These are phyloP conservation scores for Begonia loranthoides DNA, from an alignment of 306 rosid genomes.

Conservation along the genomic window DNA sequence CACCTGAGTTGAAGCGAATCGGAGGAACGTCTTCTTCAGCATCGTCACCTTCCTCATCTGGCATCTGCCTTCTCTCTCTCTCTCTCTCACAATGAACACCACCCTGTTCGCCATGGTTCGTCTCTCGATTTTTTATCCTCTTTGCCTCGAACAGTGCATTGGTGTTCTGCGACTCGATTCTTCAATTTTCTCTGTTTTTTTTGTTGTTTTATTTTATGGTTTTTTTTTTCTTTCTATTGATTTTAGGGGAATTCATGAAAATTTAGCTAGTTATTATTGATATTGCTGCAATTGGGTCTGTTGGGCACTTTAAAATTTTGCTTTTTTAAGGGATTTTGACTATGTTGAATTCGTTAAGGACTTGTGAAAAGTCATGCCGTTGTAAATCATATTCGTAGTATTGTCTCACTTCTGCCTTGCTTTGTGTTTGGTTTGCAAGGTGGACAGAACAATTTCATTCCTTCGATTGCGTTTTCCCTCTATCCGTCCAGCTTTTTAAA, in stretches of 20 bases:
- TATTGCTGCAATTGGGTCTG: neutral
- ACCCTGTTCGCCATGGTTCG: conserved; percentile 2
- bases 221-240: neutral
- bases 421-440: too few species aligned
- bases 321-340: too few species aligned
- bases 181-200: neutral
- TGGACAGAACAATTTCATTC: too few species aligned
- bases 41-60: neutral
- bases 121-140: neutral
- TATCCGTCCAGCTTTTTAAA: too few species aligned
- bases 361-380: too few species aligned
- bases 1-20: neutral
- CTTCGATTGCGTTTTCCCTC: too few species aligned
- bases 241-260: neutral
- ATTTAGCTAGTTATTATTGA: neutral
- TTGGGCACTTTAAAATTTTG: neutral
- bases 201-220: neutral
- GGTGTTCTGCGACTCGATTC: neutral
- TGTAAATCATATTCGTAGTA: too few species aligned
- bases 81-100: neutral
- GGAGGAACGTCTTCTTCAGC: neutral
- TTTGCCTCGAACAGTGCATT: neutral
- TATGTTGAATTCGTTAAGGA: too few species aligned
- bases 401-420: too few species aligned
- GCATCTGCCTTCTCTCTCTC: neutral